These are phyloP conservation scores for Zygosaccharomyces gambellarensis DNA, from an alignment of 805 yeast genomes.

Conservation along the genomic window DNA sequence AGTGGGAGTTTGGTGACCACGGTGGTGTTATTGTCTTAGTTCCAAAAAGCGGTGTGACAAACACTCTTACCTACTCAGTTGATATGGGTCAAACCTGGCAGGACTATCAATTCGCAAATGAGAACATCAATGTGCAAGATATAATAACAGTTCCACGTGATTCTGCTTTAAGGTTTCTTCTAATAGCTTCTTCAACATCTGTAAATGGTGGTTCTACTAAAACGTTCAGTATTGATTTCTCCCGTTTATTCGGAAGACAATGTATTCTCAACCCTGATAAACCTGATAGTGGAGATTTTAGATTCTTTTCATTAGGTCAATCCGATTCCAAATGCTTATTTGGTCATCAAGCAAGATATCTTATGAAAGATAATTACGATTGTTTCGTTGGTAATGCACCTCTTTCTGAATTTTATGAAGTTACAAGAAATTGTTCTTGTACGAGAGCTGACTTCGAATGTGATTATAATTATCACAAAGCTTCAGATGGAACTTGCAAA, in stretches of 20 bases:
- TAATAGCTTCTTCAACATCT: constrained; percentile 50
- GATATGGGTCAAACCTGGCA: constrained; percentile 81
- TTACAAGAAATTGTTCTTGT: constrained; percentile 70
- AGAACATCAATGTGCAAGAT: constrained; percentile 55
- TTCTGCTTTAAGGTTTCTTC: constrained; percentile 71
- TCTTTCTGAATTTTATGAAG: constrained; percentile 51
- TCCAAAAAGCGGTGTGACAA: constrained; percentile 52
- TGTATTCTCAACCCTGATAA: constrained; percentile 48
- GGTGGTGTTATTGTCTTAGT: constrained; percentile 82
- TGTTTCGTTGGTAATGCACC: constrained; percentile 66
- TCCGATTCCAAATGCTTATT: constrained; percentile 54
- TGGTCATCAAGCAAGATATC: constrained; percentile 62
- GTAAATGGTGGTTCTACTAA: constrained; percentile 44
- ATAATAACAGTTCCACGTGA: constrained; percentile 89
- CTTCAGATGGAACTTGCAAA: constrained; percentile 77
- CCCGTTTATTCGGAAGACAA: constrained; percentile 45
- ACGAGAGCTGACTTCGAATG: constrained; percentile 87
- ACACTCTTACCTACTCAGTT: constrained; percentile 56
- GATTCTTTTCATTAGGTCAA: constrained; percentile 58
- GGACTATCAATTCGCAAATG: constrained; percentile 56
- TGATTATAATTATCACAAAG: constrained; percentile 75
- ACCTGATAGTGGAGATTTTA: constrained; percentile 53
- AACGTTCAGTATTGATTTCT: constrained; percentile 55
- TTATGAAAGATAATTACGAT: constrained; percentile 52
- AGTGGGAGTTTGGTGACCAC: constrained; percentile 97